phyloP scores from a whole-genome alignment of 768 basidiomycete genomes.

The Lactarius sanguifluus region DNA sequence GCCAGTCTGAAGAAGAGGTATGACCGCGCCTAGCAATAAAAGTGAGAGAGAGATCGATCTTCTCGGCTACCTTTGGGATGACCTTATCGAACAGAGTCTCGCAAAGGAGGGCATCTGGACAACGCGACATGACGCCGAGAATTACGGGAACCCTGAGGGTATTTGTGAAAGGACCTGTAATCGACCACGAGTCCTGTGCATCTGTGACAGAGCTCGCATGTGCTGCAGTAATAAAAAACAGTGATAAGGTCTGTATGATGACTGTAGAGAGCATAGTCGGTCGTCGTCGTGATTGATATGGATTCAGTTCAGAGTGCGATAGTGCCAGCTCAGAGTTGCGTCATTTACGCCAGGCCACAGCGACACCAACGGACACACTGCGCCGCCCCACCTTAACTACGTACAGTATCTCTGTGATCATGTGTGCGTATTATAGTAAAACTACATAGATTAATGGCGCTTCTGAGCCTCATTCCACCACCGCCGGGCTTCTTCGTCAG shows the following conservation, averaged over 20 bases:
- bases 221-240: conserved; percentile 3
- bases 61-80: conserved; percentile 56
- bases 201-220: not conserved
- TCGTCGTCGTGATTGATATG: not conserved
- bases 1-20: not conserved
- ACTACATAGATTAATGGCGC: conserved; percentile 18
- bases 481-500: conserved; percentile 55
- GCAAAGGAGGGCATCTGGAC: conserved; percentile 83
- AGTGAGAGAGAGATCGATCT: conserved; percentile 65
- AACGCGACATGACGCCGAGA: conserved; percentile 65
- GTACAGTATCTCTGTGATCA: not conserved
- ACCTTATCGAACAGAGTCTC: conserved; percentile 77
- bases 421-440: not conserved
- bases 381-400: not conserved
- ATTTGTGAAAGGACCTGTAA: not conserved
- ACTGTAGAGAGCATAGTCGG: not conserved
- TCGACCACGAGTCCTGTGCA: conserved; percentile 20
- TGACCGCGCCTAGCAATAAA: conserved; percentile 73
- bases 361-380: not conserved
- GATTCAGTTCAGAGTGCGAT: not conserved
- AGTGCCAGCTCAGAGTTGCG: conserved; percentile 3
- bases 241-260: not conserved
- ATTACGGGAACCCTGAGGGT: conserved; percentile 49
- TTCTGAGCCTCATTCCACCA: conserved; percentile 50
- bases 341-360: conserved; percentile 12